Conservation (phyloP, 2,329 filamentous ascomycete species). For the Ceratocystis cubensis region DNA sequence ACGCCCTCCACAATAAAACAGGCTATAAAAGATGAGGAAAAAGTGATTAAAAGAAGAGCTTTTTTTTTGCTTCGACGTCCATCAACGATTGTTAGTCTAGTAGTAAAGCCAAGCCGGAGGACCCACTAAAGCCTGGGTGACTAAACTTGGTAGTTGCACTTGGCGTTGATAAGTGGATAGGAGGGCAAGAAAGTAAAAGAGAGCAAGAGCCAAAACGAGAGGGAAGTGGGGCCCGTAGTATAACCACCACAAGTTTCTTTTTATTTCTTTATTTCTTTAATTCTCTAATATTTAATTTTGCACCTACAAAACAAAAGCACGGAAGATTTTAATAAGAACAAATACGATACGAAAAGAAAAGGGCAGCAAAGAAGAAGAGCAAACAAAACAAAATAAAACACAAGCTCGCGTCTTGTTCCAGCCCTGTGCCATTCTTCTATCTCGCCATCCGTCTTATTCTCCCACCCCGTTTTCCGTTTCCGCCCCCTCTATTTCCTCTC, state of each 20-base stretch:
- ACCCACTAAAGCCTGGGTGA: constrained; percentile 6
- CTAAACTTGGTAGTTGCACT: constrained; percentile 7
- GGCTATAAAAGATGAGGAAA: neutral
- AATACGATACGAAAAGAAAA: neutral
- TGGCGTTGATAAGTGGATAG: constrained; percentile 14
- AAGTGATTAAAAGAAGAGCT: neutral
- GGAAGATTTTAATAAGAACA: neutral
- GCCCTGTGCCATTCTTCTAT: neutral
- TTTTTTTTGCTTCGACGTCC: neutral
- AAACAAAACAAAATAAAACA: neutral
- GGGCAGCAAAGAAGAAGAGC: neutral
- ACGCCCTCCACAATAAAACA: neutral
- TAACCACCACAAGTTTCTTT: neutral
- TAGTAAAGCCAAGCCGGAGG: neutral
- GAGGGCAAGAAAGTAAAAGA: neutral
- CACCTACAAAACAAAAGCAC: too few relatives aligned
- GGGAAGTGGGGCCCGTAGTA: neutral
- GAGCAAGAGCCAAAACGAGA: neutral
- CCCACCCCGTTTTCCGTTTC: neutral
- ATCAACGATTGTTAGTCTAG: neutral
- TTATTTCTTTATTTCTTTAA: neutral
- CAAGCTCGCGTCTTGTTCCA: neutral
- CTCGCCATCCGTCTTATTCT: neutral
- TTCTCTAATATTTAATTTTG: too few relatives aligned
- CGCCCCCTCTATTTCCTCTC: neutral